phyloP scores from a whole-genome alignment of 306 rosid species.

The Senna siamea region DNA sequence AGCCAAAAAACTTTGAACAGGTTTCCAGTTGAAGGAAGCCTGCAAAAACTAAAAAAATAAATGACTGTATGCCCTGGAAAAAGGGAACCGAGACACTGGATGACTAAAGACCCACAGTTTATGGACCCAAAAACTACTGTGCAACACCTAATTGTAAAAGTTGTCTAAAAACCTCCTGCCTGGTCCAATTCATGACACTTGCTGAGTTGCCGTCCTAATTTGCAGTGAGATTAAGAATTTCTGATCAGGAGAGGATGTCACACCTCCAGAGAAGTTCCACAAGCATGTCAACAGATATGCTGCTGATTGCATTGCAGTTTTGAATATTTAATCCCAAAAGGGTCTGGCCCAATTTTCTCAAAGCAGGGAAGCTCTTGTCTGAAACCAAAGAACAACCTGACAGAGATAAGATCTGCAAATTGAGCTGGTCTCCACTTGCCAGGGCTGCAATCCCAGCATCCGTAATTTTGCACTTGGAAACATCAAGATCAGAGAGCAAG shows the following conservation, averaged over 20 bases:
- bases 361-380: slow-evolving; percentile 66
- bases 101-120: slow-evolving; percentile 59
- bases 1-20: slow-evolving; percentile 66
- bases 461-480: slow-evolving; percentile 71
- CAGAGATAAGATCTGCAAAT: slow-evolving; percentile 76
- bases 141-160: slow-evolving; percentile 48
- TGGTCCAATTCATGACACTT: slow-evolving; percentile 27
- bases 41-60: slow-evolving; percentile 58
- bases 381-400: slow-evolving; percentile 75
- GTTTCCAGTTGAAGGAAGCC: slow-evolving; percentile 57
- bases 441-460: slow-evolving; percentile 78
- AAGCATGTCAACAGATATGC: slow-evolving; percentile 62
- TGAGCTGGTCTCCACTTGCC: slow-evolving; percentile 55
- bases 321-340: slow-evolving; percentile 86
- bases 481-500: slow-evolving; percentile 77
- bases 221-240: slow-evolving; percentile 30
- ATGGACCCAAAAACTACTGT: slow-evolving; percentile 78
- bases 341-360: slow-evolving; percentile 68
- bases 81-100: slow-evolving; percentile 59
- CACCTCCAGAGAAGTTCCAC: slow-evolving; percentile 85
- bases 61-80: slow-evolving; percentile 65
- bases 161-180: slow-evolving; percentile 52
- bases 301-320: slow-evolving; percentile 85
- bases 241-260: slow-evolving; percentile 74
- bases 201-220: slow-evolving; percentile 20